These are phyloP conservation scores for Fusarium haematococcum DNA, from an alignment of 2,329 filamentous ascomycete species.

Conservation along the genomic window DNA sequence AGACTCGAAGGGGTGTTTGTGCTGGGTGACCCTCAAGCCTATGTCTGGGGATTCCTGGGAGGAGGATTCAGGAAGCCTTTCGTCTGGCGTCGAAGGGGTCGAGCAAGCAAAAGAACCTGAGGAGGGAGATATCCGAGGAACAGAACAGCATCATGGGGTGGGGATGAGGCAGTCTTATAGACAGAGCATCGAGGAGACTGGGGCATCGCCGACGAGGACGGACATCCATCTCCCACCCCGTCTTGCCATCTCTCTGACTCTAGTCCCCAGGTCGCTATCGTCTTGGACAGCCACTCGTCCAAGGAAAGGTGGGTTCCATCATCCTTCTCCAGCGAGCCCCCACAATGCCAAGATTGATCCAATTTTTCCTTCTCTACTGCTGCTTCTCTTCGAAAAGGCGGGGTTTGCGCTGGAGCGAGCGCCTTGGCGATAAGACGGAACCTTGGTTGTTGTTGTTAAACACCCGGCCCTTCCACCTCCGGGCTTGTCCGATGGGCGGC, in stretches of 20 bases:
- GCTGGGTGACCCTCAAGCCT: slow-evolving; percentile 27
- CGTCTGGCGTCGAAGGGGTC: slow-evolving; percentile 32
- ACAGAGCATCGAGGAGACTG: slow-evolving; percentile 16
- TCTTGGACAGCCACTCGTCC: slow-evolving; percentile 11
- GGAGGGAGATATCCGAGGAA: slow-evolving; percentile 14
- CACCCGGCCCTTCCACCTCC: slow-evolving; percentile 27
- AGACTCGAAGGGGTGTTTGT: neutral
- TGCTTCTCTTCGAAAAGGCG: slow-evolving; percentile 38
- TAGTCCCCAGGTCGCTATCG: slow-evolving; percentile 29
- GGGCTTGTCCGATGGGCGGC: slow-evolving; percentile 24
- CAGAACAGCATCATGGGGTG: slow-evolving; percentile 17
- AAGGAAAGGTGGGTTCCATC: slow-evolving; percentile 18
- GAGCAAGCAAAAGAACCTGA: slow-evolving; percentile 32
- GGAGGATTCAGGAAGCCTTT: slow-evolving; percentile 38
- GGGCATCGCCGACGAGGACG: slow-evolving; percentile 13
- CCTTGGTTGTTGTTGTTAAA: slow-evolving; percentile 38
- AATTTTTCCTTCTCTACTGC: slow-evolving; percentile 42
- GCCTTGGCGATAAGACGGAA: slow-evolving; percentile 41
- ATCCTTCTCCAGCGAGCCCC: slow-evolving; percentile 27
- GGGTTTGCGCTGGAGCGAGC: slow-evolving; percentile 37
- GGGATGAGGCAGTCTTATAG: slow-evolving; percentile 42
- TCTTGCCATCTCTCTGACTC: slow-evolving; percentile 16
- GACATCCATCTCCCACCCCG: slow-evolving; percentile 31
- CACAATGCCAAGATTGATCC: slow-evolving; percentile 41
- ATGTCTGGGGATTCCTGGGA: slow-evolving; percentile 36